Evolutionary conservation across 202 grass and related monocot genomes (phyloP), one percentile per base, ranked within the genome.

Genomic region (Panicum virgatum): DNA sequence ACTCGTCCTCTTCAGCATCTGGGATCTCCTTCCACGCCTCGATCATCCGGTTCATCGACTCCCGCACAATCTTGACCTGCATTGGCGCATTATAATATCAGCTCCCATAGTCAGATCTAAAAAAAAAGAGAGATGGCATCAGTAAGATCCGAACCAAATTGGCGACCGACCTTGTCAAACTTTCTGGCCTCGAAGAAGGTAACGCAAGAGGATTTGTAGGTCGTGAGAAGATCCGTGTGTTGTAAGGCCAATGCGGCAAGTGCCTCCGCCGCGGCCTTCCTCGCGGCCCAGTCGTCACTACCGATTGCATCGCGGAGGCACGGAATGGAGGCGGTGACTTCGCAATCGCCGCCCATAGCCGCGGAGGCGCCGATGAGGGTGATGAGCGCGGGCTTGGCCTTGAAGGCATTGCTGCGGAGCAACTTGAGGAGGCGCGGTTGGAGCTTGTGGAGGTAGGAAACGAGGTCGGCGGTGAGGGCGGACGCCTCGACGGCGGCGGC

Each of bases 361-460:
- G 89, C 91, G 7, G 86, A 83, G 60, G 83, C 90, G 39, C 92
- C 92, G 18, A 98, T 87, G 50, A 98, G 92, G 22, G 92, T 84
- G 59, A 98, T 84, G 72, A 98, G 84, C 6, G 96, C 85, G 37
- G 92, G 73, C 80, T 96, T 98, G 19, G 92, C 90, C 81, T 98
- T 98, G 85, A 98, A 98, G 82, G 91, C 92, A 84, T 92, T 98
- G 92, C 87, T 96, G 69, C 91, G 89, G 70, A 98, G 90, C 72
- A 98, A 84, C 85, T 98, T 98, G 51, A 96, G 80, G 59, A 98
- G 82, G 62, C 91, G 91, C 11, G 96, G 92, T 5, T 91, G 80
- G 52, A 98, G 77, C 69, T 76, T 91, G 76, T 92, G 91, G 90
- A 96, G 87, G 73, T 92, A 87, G 77, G 79, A 73, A 9, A 76